Conservation (phyloP, 345 rosid genomes). For the Brassica rapa region DNA sequence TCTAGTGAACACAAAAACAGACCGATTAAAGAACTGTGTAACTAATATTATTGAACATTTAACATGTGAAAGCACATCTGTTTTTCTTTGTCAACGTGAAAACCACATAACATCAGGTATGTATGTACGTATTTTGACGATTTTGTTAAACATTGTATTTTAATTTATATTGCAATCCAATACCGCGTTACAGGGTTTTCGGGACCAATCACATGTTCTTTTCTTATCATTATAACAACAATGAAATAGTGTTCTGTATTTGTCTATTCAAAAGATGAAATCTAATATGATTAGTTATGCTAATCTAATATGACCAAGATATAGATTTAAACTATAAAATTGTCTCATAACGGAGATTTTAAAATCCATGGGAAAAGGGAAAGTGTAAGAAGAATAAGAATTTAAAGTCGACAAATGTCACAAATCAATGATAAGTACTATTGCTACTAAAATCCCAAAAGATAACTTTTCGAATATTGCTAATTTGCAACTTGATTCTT, state of each 20-base stretch:
- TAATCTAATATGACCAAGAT: too few species aligned
- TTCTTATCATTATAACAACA: conserved; percentile 17
- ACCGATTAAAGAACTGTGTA: not conserved
- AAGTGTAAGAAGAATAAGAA: conserved; percentile 45
- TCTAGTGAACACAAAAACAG: not conserved
- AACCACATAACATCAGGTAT: conserved; percentile 2
- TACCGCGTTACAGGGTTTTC: conserved; percentile 29
- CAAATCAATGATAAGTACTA: not conserved
- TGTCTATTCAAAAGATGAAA: not conserved
- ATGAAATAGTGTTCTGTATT: not conserved
- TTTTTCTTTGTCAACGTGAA: not conserved
- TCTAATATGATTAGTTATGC: not conserved
- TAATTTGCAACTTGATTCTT: conserved; percentile 18
- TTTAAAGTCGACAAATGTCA: conserved; percentile 41
- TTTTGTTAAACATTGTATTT: conserved; percentile 23
- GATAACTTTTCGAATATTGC: conserved; percentile 28
- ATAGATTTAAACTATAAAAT: too few species aligned
- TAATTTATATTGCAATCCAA: conserved; percentile 21
- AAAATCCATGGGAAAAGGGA: not conserved
- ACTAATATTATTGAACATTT: not conserved
- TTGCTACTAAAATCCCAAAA: conserved; percentile 4
- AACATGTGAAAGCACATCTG: not conserved
- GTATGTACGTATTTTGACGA: not conserved
- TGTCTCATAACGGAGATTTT: too few species aligned
- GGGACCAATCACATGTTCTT: conserved; percentile 37